Evolutionary conservation across 78 protist species (phyloP).

Genomic region (slime mould (Dictyostelium discoideum)): DNA sequence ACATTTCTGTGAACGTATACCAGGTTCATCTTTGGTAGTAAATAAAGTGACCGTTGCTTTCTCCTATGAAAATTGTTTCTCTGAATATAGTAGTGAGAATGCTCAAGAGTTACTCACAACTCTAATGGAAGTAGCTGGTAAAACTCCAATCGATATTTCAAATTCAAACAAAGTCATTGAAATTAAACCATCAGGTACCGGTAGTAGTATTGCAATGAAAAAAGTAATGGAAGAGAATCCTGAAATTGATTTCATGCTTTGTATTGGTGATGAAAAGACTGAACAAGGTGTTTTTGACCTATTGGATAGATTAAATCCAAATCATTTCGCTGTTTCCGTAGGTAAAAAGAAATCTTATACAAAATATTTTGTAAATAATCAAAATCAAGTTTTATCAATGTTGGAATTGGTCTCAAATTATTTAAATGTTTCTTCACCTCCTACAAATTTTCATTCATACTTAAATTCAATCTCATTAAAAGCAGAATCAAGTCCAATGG

Average conservation of each 20-base stretch:
- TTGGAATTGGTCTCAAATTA: conserved; percentile 7
- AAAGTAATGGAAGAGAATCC: conserved; percentile 33
- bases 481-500: neutral
- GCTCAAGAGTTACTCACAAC: conserved; percentile 53
- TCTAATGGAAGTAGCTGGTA: conserved; percentile 39
- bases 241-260: conserved; percentile 44
- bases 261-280: conserved; percentile 50
- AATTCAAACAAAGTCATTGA: conserved; percentile 40
- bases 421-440: neutral
- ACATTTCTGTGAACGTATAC: conserved; percentile 44
- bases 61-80: conserved; percentile 27
- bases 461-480: neutral
- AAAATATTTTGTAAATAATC: conserved; percentile 31
- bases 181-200: conserved; percentile 58
- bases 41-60: conserved; percentile 20
- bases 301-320: conserved; percentile 24
- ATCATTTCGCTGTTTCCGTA: conserved; percentile 46
- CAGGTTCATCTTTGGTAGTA: conserved; percentile 2
- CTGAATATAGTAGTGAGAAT: neutral
- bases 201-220: conserved; percentile 37
- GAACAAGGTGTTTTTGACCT: conserved; percentile 28
- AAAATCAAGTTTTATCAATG: conserved; percentile 23
- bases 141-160: conserved; percentile 52
- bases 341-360: conserved; percentile 44
- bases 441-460: neutral